Percentiles rank a stretch among this genome's conserved stretches.
phyloP scores from a whole-genome alignment of 305 asterid species.

The Fraxinus xanthoxyloides region DNA sequence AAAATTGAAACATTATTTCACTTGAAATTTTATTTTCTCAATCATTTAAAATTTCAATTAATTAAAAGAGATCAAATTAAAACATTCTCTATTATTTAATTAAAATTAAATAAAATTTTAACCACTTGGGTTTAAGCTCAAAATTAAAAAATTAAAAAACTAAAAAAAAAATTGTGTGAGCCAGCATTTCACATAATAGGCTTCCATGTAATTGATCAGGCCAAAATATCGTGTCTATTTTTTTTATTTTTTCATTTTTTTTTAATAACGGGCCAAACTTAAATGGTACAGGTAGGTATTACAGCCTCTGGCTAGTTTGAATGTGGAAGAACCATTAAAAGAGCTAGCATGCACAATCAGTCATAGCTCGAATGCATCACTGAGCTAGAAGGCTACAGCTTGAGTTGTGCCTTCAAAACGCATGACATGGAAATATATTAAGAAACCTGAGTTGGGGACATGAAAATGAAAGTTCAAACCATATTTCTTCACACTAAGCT shows the following conservation, averaged over 20 bases:
- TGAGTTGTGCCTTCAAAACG: background rate
- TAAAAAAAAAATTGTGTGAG: background rate
- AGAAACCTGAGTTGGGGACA: background rate
- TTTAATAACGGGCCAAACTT: no score
- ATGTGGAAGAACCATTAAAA: background rate
- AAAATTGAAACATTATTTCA: no score
- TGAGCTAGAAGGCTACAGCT: background rate
- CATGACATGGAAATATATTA: background rate
- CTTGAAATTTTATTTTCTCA: no score
- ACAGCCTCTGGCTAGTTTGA: background rate
- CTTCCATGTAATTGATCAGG: background rate
- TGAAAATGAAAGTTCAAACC: background rate
- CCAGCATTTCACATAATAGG: background rate
- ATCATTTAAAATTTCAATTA: no score
- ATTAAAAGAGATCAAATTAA: no score
- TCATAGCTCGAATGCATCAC: slow-evolving; percentile 3
- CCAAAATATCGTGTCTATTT: no score
- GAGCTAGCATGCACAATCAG: background rate
- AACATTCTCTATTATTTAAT: no score
- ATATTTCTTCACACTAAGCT: background rate
- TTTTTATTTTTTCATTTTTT: no score
- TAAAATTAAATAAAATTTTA: no score
- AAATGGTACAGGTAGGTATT: background rate
- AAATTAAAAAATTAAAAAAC: no score
- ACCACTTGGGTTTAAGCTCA: no score